Conservation (phyloP, 257 asterid genomes). For the Solanum medicagineum region DNA sequence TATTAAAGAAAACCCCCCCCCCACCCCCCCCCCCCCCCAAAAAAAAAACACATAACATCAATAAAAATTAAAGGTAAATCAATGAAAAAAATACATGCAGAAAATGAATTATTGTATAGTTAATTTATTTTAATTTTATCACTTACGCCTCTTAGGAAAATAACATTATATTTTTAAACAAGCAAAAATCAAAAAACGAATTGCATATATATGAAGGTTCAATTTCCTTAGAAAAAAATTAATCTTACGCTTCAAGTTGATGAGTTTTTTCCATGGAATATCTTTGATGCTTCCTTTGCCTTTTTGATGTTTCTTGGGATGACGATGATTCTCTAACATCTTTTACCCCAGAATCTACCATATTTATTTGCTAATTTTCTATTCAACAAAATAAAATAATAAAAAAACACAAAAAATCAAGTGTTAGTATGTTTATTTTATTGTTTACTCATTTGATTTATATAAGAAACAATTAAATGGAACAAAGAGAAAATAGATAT, state of each 20-base stretch:
- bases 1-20: neutral
- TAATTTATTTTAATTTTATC: neutral
- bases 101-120: neutral
- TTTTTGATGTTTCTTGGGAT: constrained; percentile 11
- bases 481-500: neutral
- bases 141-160: neutral
- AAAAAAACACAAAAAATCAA: neutral
- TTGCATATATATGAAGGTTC: neutral
- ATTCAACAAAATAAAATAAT: neutral
- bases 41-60: neutral
- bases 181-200: neutral
- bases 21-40: too few species aligned
- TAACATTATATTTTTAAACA: neutral
- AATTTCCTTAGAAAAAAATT: neutral
- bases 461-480: neutral
- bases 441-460: too few species aligned
- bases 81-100: neutral
- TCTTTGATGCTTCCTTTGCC: constrained; percentile 39
- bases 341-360: too few species aligned
- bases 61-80: neutral
- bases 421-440: neutral
- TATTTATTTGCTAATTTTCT: too few species aligned
- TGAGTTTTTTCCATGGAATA: constrained; percentile 47
- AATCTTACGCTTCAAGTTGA: constrained; percentile 49
- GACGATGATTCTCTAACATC: constrained; percentile 12